Conservation (phyloP, 345 rosid genomes). For the Hibiscus mutabilis region DNA sequence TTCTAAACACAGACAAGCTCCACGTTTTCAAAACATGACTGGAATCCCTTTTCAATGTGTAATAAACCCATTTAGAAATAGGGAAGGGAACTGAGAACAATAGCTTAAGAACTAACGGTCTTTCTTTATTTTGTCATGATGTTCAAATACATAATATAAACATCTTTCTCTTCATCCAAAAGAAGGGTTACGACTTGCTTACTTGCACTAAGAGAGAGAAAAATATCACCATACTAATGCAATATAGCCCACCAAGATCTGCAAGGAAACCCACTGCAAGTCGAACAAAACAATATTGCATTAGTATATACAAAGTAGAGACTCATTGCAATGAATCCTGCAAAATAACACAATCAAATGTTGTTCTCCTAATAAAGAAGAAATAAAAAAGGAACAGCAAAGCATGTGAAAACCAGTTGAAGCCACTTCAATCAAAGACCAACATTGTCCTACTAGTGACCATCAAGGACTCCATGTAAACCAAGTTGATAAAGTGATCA, state of each 20-base stretch:
- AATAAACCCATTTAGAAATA: not conserved
- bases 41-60: not conserved
- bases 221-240: constrained; percentile 88
- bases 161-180: not conserved
- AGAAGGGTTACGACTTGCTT: constrained; percentile 2
- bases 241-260: constrained; percentile 94
- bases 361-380: not conserved
- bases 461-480: not conserved
- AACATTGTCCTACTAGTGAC: not conserved
- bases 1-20: not conserved
- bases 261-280: constrained; percentile 95
- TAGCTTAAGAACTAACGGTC: not conserved
- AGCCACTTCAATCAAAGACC: not conserved
- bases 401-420: not conserved
- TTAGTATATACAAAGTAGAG: not conserved
- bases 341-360: not conserved
- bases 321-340: not conserved
- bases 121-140: not conserved
- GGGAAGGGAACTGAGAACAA: not conserved
- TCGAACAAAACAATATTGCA: constrained; percentile 8
- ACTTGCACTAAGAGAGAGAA: constrained; percentile 90
- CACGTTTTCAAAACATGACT: not conserved
- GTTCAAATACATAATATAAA: not conserved
- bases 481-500: too few species aligned
- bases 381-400: not conserved